A percentile compares a stretch with the other conserved stretches of the same genome.
Evolutionary conservation across 352 stramenopile species (phyloP).

Genomic region (Pythium graminicola): DNA sequence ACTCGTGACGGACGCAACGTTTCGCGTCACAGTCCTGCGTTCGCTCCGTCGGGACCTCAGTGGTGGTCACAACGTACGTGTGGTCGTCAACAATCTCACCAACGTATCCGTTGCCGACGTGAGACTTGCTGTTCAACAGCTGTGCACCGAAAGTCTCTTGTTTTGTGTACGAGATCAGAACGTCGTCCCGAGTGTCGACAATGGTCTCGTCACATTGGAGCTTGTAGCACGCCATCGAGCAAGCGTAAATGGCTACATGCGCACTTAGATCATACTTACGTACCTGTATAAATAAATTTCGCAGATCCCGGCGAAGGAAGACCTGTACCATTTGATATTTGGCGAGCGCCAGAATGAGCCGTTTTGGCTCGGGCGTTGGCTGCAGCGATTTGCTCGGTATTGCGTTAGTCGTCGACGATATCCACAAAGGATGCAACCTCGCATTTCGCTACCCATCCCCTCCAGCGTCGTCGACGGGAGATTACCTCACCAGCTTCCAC

Average conservation of each 20-base stretch:
- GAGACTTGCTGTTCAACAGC: slow-evolving; percentile 41
- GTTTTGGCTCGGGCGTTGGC: neutral
- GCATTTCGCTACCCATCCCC: slow-evolving; percentile 78
- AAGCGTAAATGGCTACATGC: slow-evolving; percentile 4
- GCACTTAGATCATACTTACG: slow-evolving; percentile 2
- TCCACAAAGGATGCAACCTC: slow-evolving; percentile 82
- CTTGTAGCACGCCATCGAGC: slow-evolving; percentile 2
- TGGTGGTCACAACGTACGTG: slow-evolving; percentile 22
- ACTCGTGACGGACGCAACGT: slow-evolving; percentile 9
- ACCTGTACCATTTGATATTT: slow-evolving; percentile 11
- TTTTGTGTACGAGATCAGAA: slow-evolving; percentile 42
- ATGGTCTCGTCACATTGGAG: slow-evolving; percentile 4
- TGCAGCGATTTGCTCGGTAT: slow-evolving; percentile 44
- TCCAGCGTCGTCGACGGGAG: slow-evolving; percentile 19
- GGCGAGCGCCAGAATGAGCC: slow-evolving; percentile 7
- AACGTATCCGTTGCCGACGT: slow-evolving; percentile 7
- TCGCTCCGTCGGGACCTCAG: slow-evolving; percentile 32
- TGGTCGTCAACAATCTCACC: slow-evolving; percentile 19
- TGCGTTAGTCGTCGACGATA: slow-evolving; percentile 84
- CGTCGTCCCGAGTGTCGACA: slow-evolving; percentile 26
- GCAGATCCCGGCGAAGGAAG: neutral
- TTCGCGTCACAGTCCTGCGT: slow-evolving; percentile 29
- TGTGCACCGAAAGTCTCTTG: slow-evolving; percentile 42
- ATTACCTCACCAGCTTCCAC: slow-evolving; percentile 68
- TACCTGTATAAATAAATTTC: slow-evolving; percentile 1